Base-by-base conservation (phyloP, 352 stramenopile species). In the Thraustotheca clavata region DNA sequence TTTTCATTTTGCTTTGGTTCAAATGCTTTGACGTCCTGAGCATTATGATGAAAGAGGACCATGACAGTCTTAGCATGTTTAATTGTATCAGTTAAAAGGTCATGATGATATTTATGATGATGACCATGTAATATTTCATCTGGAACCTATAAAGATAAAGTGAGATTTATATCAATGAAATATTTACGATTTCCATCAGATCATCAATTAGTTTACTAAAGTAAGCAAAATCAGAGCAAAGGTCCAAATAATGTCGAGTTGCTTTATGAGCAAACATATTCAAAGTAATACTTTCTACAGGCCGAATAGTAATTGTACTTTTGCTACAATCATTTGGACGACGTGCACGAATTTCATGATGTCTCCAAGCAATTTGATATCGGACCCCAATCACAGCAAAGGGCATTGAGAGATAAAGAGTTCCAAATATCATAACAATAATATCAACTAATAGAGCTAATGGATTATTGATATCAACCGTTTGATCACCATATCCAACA, bases 361-460 rank as follows among this genome's bases (percentile, higher is more conserved):
- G 75, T 41, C 87, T 75, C 69, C 88, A 81, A 1, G 72, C 84
- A 22, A 66, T 67, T 16, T 89, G 69, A 54, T 87, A 92, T 34
- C 88, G 88, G 47, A 78, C 87, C 16, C 83, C 83, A 48, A 92
- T 73, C 69, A 89, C 89, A 3, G 83, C 81, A 16, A 90, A 54
- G 2, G 83, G 83, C 81, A 90, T 88, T 5, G 80, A 74, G 27
- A 92, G 77, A 52, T 90, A 92, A n/a, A 90, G 79, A 43, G 86
- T 72, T 0, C 83, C 83, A 36, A 86, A 76, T 32, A 92, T 78
- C 83, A 92, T 92, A 8, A 73, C 79, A 22, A 84, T 52, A 41
- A 73, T 79, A 3, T 79, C 77, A 26, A 90, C 68, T 32, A 73
- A 34, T 27, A 88, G 20, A 3, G 79, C 75, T 4, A 66, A 57